Evolutionary conservation across 208 protist species (phyloP).

Genomic region (Trypanosoma congolense): DNA sequence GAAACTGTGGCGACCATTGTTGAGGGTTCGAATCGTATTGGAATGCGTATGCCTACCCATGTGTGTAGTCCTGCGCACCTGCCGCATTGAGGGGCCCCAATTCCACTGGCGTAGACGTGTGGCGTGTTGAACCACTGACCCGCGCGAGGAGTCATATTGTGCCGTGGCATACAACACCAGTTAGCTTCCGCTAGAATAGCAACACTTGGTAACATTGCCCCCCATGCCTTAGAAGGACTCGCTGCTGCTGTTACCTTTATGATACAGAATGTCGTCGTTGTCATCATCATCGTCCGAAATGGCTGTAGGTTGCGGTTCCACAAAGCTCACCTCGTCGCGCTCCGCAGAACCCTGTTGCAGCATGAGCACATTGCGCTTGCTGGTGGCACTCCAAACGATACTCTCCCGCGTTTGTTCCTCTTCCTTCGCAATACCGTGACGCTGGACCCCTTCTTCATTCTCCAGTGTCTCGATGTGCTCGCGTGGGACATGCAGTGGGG

Average conservation of each 20-base stretch:
- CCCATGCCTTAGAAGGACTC: constrained; percentile 17
- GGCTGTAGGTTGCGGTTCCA: not conserved
- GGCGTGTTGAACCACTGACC: too few species aligned
- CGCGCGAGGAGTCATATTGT: too few species aligned
- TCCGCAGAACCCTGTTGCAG: too few species aligned
- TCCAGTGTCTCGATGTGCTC: not conserved
- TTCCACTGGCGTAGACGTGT: too few species aligned
- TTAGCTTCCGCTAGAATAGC: not conserved
- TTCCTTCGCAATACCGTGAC: constrained; percentile 21
- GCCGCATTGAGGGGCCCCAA: too few species aligned
- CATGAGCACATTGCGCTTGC: constrained; percentile 32
- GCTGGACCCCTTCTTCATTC: constrained; percentile 23
- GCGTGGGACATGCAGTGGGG: not conserved
- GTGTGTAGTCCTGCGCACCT: too few species aligned
- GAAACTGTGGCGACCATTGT: too few species aligned
- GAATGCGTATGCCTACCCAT: too few species aligned
- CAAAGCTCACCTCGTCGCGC: too few species aligned
- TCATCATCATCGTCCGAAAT: constrained; percentile 13
- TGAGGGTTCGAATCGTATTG: too few species aligned
- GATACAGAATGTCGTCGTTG: constrained; percentile 23
- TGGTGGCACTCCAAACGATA: constrained; percentile 62
- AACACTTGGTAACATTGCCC: not conserved
- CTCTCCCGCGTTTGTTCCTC: constrained; percentile 36
- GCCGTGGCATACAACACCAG: too few species aligned
- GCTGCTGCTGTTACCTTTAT: constrained; percentile 14